These are phyloP conservation scores for Carnegiea gigantea DNA, from an alignment of 179 eudicot species.

Conservation along the genomic window DNA sequence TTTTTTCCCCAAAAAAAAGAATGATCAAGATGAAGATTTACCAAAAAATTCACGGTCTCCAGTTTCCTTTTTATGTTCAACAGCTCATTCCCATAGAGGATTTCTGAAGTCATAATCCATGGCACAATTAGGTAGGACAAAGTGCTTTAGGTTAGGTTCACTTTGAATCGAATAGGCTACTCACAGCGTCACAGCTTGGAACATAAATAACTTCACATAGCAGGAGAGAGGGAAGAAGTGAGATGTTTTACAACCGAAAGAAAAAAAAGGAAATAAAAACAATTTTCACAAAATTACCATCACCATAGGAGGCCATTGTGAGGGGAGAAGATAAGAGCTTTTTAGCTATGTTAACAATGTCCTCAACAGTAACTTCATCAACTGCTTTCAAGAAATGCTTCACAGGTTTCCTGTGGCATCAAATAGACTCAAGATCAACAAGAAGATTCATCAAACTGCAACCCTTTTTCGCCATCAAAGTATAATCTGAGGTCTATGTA, in stretches of 20 bases:
- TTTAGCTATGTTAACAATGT: slow-evolving; percentile 52
- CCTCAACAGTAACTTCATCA: slow-evolving; percentile 61
- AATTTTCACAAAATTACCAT: slow-evolving; percentile 45
- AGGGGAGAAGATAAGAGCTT: slow-evolving; percentile 83
- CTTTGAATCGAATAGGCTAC: slow-evolving; percentile 54
- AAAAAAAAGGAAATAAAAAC: neutral
- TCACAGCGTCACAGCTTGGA: slow-evolving; percentile 69
- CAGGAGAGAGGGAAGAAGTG: neutral
- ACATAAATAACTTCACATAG: slow-evolving; percentile 60
- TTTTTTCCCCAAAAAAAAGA: too few relatives aligned
- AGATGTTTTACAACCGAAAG: neutral
- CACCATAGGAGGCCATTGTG: slow-evolving; percentile 87
- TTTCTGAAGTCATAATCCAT: slow-evolving; percentile 6
- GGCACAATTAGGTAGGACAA: neutral
- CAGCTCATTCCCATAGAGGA: slow-evolving; percentile 10
- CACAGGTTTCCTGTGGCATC: slow-evolving; percentile 59
- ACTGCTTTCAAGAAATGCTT: slow-evolving; percentile 68
- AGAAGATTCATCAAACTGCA: neutral
- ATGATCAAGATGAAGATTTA: too few relatives aligned
- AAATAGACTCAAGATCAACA: neutral
- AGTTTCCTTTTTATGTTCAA: slow-evolving; percentile 3
- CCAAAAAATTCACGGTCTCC: neutral
- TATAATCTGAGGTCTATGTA: too few relatives aligned
- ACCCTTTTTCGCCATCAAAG: too few relatives aligned
- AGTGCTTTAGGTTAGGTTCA: slow-evolving; percentile 18